Evolutionary conservation across 139 green algal species (phyloP), one percentile per base, ranked within the genome.

Genomic region (Auxenochlorella pyrenoidosa): DNA sequence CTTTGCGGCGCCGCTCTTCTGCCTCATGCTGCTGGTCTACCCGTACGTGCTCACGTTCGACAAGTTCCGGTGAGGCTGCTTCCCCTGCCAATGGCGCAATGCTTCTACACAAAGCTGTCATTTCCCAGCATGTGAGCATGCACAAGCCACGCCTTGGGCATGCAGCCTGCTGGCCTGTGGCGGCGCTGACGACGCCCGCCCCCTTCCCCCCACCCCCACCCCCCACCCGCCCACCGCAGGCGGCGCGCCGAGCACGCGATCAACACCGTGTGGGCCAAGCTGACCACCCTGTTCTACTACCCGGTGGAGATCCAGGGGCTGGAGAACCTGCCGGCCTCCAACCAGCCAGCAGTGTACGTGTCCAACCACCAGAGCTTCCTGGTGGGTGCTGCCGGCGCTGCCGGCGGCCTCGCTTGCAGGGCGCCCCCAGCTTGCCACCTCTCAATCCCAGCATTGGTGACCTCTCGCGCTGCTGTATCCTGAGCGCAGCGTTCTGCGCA

Each of bases 221-320:
- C 15, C 32, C 40, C 59, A 13, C 79, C 38, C 28, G 28, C 72
- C 32, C 6, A 51, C 36, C 54, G 79, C 89, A 93, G 92, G 82
- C 92, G 93, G 54, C 51, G 84, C n/a, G 94, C 88, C 2, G 91
- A 98, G 91, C 95, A 98, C 88, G 94, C 94, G 86, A 93, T 98
- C 21, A 99, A 99, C 93, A 97, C 97, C 82, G 76, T 98, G 6
- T 99, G 97, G 97, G 97, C 97, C 59, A 97, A 95, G 65, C 58
- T 96, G 28, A 95, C 87, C 86, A 98, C 96, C 1, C 78, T 84
- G 18, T 92, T 92, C 60, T 99, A 98, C 90, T 98, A 97, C 89
- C 71, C 83, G 1, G 94, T 99, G 18, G 72, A 97, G 91, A 89
- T 99, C 22, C 83, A 90, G 51, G 97, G 97, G 0, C 59, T 79